A percentile compares a stretch with the other conserved stretches of the same genome.
These are phyloP conservation scores for Mucuna pruriens DNA, from an alignment of 306 rosid species.

Conservation along the genomic window DNA sequence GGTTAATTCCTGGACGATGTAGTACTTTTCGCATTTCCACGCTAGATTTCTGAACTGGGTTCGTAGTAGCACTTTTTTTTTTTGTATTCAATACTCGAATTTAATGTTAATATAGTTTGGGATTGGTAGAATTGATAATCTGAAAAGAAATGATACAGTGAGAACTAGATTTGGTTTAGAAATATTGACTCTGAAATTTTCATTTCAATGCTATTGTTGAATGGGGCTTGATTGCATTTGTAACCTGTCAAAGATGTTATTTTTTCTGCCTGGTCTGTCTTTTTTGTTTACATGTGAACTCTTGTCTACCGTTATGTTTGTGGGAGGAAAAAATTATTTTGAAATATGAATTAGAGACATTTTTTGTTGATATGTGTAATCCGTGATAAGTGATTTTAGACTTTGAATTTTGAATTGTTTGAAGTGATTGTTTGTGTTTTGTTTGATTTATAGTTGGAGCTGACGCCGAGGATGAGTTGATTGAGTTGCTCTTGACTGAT, in stretches of 20 bases:
- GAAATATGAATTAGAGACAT: background rate
- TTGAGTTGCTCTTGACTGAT: slow-evolving; percentile 59
- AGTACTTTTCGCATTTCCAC: background rate
- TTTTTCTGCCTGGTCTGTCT: background rate
- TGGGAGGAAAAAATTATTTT: background rate
- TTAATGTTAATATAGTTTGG: background rate
- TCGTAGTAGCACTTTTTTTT: background rate
- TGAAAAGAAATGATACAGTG: background rate
- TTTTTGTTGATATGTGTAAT: background rate
- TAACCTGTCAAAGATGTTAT: background rate
- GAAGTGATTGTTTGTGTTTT: background rate
- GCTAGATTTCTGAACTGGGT: slow-evolving; percentile 1
- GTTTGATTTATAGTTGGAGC: slow-evolving; percentile 61
- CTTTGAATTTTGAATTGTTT: background rate
- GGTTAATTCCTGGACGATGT: background rate
- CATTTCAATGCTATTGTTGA: background rate
- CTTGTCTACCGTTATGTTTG: background rate
- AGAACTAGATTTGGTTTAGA: background rate
- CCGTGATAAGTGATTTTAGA: background rate
- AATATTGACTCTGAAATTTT: background rate
- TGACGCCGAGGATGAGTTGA: slow-evolving; percentile 55
- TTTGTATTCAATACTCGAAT: background rate
- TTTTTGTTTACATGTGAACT: background rate
- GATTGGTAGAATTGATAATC: background rate
- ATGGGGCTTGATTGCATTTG: background rate